These are phyloP conservation scores for Balansia obtecta DNA, from an alignment of 2,329 filamentous ascomycete species.

Conservation along the genomic window DNA sequence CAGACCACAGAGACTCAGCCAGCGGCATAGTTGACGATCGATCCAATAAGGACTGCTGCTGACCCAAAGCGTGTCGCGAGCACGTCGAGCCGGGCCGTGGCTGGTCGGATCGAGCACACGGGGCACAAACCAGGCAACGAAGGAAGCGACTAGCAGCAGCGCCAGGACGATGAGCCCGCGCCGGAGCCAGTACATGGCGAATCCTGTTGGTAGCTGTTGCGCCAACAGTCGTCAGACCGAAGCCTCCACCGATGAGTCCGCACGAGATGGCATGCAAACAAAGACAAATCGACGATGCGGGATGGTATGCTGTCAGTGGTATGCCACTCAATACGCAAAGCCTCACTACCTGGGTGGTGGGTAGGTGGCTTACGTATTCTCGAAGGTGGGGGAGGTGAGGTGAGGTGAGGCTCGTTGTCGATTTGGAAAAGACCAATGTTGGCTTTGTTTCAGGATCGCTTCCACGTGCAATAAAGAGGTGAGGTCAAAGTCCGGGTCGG, in stretches of 20 bases:
- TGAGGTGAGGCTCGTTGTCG: background rate
- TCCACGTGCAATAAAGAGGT: background rate
- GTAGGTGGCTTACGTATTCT: too few relatives aligned
- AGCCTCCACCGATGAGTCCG: background rate
- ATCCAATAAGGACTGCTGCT: conserved; percentile 59
- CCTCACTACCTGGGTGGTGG: background rate
- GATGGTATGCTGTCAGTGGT: background rate
- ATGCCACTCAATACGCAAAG: background rate
- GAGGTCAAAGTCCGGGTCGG: background rate
- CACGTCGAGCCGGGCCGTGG: conserved; percentile 46
- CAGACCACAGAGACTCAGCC: conserved; percentile 69
- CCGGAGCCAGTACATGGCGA: conserved; percentile 34
- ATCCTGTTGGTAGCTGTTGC: background rate
- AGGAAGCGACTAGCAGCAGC: conserved; percentile 31
- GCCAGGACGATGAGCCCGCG: conserved; percentile 27
- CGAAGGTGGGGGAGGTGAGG: background rate
- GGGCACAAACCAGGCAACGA: conserved; percentile 38
- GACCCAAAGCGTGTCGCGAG: conserved; percentile 56
- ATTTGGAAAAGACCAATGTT: background rate
- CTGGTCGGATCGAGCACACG: conserved; percentile 49
- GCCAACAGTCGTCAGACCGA: background rate
- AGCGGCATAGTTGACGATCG: conserved; percentile 66
- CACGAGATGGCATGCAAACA: background rate
- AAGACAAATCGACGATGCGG: background rate
- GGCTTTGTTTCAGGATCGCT: background rate